These are phyloP conservation scores for Aspergillus fumigatus DNA, from an alignment of 2,329 filamentous ascomycete species.

Conservation along the genomic window DNA sequence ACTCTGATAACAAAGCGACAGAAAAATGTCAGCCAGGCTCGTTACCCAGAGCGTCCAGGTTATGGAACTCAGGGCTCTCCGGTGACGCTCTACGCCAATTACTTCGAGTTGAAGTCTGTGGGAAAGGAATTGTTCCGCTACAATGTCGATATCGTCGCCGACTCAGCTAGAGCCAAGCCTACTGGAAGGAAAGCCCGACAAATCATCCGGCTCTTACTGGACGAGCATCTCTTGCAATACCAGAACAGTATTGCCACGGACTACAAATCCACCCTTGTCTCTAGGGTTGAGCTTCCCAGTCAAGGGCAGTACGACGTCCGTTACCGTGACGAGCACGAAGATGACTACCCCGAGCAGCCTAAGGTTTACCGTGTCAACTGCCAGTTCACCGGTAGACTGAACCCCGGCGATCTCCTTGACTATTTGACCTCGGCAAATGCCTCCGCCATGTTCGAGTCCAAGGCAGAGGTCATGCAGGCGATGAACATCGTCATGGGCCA, in stretches of 20 bases:
- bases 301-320: constrained; percentile 23
- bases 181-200: constrained; percentile 44
- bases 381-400: constrained; percentile 30
- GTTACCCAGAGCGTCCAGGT: constrained; percentile 34
- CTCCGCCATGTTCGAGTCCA: constrained; percentile 37
- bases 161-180: constrained; percentile 21
- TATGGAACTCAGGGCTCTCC: constrained; percentile 32
- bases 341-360: constrained; percentile 27
- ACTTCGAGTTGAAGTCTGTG: constrained; percentile 33
- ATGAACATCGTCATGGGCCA: constrained; percentile 56
- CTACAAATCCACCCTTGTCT: constrained; percentile 36
- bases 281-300: constrained; percentile 23
- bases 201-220: constrained; percentile 45
- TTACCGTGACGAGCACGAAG: constrained; percentile 35
- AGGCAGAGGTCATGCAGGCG: constrained; percentile 51
- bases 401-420: constrained; percentile 40
- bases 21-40: constrained; percentile 12
- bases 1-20: constrained; percentile 17
- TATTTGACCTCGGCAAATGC: constrained; percentile 38
- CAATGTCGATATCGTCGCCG: constrained; percentile 29
- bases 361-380: constrained; percentile 35
- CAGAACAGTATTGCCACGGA: constrained; percentile 35
- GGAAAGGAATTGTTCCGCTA: constrained; percentile 41
- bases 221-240: constrained; percentile 30
- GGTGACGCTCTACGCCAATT: constrained; percentile 37